Base-by-base conservation (phyloP, 1,139 yeast species). In the Hansenula lynferdii region DNA sequence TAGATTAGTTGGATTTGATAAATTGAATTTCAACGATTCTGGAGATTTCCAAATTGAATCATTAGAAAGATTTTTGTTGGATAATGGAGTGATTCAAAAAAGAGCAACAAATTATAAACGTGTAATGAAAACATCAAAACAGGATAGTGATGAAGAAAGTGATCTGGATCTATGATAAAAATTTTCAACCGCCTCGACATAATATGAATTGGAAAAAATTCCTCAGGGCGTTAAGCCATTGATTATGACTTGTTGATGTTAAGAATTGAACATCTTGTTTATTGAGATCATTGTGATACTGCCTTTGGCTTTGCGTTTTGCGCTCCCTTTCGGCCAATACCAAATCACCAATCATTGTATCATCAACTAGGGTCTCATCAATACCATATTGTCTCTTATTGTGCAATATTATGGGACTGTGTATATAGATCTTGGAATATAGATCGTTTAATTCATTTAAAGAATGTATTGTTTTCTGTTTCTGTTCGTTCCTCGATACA, bases 1-100 rank as follows among this genome's bases (percentile, higher is more conserved):
- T 22, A 61, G 86, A 43, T 56, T 84, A 8, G 70, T 83, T 5
- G 95, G 95, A 8, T 81, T 85, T 51, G 81, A 79, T 37, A 71
- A 72, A 31, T 61, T 85, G 35, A 77, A 70, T 4, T 53, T 49
- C 35, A 65, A 65, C 20, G 58, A 66, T 36, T 52, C 60, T 8
- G 65, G 65, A 44, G 61, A 60, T 29, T 69, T 73, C 44, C 51
- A 64, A 8, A 53, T 72, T 16, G 68, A 64, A 23, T 51, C 67
- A 4, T 61, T 82, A 43, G 87, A 81, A 50, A 56, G 57, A 6
- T 64, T 65, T 30, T 53, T 77, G 14, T 30, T 50, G n/a, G 40
- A 45, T 8, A 47, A 47, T 24, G 57, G 52, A 50, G 58, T 42
- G 53, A 42, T 51, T 31, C 42, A 40, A 31, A 45, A 38, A 29